These are phyloP conservation scores for Eucalyptus brandiana DNA, from an alignment of 345 rosid genomes.

Conservation along the genomic window DNA sequence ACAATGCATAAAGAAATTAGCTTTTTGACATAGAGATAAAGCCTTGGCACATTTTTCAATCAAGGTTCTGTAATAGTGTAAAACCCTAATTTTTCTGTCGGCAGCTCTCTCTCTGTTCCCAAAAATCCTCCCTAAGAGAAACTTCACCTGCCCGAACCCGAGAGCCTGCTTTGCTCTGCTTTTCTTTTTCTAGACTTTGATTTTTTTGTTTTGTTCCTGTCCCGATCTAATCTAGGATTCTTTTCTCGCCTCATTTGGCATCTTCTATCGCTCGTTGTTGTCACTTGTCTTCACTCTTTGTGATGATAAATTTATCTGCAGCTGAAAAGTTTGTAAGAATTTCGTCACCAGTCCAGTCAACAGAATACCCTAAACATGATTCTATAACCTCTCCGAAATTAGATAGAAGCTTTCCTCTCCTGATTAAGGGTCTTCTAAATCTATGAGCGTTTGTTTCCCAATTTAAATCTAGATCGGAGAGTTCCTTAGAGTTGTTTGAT, in stretches of 20 bases:
- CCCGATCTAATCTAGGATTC: not conserved
- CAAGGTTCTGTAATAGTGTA: not conserved
- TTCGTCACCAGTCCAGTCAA: rapidly evolving
- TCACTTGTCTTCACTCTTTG: not conserved
- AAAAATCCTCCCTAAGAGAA: not conserved
- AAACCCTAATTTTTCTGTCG: not conserved
- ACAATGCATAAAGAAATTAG: not conserved
- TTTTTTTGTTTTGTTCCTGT: too few relatives aligned
- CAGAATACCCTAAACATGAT: not conserved
- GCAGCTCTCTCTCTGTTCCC: not conserved
- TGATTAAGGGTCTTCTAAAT: not conserved
- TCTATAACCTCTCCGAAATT: not conserved
- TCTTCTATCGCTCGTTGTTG: not conserved
- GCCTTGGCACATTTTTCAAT: not conserved
- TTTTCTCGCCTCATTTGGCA: not conserved
- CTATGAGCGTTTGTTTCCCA: not conserved
- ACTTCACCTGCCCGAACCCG: not conserved
- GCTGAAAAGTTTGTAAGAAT: not conserved
- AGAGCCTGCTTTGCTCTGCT: not conserved
- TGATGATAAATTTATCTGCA: not conserved
- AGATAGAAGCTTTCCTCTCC: not conserved
- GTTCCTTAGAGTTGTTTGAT: not conserved
- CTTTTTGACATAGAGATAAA: not conserved
- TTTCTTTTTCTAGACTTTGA: not conserved
- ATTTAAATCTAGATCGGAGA: not conserved